These are phyloP conservation scores for Euphorbia neoarborescens DNA, from an alignment of 441 rosid species.

Conservation along the genomic window DNA sequence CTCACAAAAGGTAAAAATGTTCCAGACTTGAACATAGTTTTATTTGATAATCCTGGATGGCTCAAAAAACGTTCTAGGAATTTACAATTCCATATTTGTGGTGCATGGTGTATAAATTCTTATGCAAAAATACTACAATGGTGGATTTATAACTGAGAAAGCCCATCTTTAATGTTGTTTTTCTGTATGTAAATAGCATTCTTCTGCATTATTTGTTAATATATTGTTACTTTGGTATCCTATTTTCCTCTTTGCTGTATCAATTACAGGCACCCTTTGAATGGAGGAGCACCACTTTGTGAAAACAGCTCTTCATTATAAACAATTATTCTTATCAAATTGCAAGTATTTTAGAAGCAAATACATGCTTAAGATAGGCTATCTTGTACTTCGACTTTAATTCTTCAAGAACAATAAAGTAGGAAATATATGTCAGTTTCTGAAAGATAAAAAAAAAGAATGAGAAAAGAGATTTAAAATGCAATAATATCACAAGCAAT, in stretches of 20 bases:
- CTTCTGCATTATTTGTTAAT: neutral
- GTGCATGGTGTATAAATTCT: neutral
- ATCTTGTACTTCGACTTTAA: neutral
- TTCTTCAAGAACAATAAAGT: neutral
- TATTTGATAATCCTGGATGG: neutral
- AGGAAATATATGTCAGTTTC: neutral
- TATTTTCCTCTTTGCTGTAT: neutral
- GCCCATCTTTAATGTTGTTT: neutral
- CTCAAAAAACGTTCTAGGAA: neutral
- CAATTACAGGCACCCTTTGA: neutral
- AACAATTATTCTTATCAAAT: neutral
- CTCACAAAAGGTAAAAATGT: slow-evolving; percentile 19
- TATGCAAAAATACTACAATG: neutral
- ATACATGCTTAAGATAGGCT: neutral
- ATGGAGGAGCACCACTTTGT: neutral
- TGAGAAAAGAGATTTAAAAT: neutral
- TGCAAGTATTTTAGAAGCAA: neutral
- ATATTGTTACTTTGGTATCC: neutral
- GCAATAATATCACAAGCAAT: neutral
- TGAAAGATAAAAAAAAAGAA: neutral
- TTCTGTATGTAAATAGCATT: neutral
- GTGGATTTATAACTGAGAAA: neutral
- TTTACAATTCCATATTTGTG: neutral
- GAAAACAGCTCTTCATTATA: neutral
- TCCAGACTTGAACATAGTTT: neutral